These are phyloP conservation scores for Tubosaeta sp. DNA, from an alignment of 768 basidiomycete genomes.

Conservation along the genomic window DNA sequence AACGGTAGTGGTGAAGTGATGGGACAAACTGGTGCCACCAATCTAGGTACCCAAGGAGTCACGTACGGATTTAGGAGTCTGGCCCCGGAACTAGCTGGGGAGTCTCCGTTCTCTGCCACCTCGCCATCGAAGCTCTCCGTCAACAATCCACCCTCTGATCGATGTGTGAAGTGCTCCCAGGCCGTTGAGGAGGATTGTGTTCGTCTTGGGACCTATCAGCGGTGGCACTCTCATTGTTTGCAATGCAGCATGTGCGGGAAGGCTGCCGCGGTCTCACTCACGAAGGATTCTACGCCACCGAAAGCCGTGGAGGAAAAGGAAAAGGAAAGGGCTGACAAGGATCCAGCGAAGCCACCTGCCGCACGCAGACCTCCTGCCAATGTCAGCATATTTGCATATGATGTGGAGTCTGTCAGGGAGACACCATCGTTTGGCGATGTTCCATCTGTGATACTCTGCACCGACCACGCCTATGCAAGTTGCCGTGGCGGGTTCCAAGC, in stretches of 20 bases:
- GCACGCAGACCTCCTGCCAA: conserved; percentile 76
- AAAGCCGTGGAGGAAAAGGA: conserved; percentile 45
- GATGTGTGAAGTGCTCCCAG: conserved; percentile 81
- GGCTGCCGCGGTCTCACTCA: conserved; percentile 56
- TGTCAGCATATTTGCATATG: conserved; percentile 74
- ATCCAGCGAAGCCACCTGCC: conserved; percentile 56
- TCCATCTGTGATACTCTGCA: conserved; percentile 72
- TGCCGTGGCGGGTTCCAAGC: conserved; percentile 80
- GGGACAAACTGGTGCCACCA: conserved; percentile 38
- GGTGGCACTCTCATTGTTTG: conserved; percentile 97
- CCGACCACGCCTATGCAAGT: conserved; percentile 63
- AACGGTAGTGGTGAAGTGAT: conserved; percentile 64
- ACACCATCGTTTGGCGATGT: conserved; percentile 68
- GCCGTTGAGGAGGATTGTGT: conserved; percentile 99
- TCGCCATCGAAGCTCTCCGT: conserved; percentile 48
- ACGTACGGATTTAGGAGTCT: conserved; percentile 92
- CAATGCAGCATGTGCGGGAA: conserved; percentile 80
- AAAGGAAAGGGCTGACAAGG: conserved; percentile 38
- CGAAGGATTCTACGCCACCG: conserved; percentile 51
- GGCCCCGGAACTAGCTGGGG: conserved; percentile 87
- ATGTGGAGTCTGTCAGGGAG: conserved; percentile 63
- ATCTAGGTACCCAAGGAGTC: conserved; percentile 78
- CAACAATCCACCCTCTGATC: conserved; percentile 79
- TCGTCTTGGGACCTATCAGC: conserved; percentile 89
- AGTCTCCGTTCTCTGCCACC: conserved; percentile 62